These are phyloP conservation scores for Aspergillus amoenus DNA, from an alignment of 2,329 filamentous ascomycete genomes.

Conservation along the genomic window DNA sequence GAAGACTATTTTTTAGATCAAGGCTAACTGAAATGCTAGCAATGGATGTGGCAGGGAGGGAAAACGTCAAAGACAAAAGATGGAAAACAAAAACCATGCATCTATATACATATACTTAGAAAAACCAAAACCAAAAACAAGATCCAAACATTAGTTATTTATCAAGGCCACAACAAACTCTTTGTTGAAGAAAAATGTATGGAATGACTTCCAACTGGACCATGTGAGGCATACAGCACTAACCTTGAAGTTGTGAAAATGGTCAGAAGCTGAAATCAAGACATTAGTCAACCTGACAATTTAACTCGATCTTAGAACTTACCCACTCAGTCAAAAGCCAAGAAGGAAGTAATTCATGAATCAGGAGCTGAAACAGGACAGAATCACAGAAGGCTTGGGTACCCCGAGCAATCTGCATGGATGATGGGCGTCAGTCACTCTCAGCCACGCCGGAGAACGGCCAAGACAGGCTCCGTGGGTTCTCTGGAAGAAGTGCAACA, in stretches of 20 bases:
- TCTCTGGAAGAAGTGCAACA: constrained; percentile 1
- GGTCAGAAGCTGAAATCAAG: background rate
- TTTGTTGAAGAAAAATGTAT: background rate
- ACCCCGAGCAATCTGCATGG: background rate
- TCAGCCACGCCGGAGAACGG: background rate
- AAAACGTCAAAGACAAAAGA: background rate
- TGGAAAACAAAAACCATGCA: background rate
- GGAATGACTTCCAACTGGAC: background rate
- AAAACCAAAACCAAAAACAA: background rate
- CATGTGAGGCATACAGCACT: background rate
- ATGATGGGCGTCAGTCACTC: background rate
- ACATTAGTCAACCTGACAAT: background rate
- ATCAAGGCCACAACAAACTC: background rate
- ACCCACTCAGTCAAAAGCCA: background rate
- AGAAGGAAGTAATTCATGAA: background rate
- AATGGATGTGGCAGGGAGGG: background rate
- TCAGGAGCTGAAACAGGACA: background rate
- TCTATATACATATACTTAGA: background rate
- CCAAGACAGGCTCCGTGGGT: background rate
- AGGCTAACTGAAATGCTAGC: background rate
- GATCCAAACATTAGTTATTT: background rate
- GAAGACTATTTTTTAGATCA: background rate
- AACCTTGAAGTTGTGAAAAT: background rate
- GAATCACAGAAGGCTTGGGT: background rate
- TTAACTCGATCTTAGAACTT: background rate